A percentile compares a stretch with the other conserved stretches of the same genome.
phyloP scores from a whole-genome alignment of 202 grass and related monocot species.

The Saccharum hybrid region DNA sequence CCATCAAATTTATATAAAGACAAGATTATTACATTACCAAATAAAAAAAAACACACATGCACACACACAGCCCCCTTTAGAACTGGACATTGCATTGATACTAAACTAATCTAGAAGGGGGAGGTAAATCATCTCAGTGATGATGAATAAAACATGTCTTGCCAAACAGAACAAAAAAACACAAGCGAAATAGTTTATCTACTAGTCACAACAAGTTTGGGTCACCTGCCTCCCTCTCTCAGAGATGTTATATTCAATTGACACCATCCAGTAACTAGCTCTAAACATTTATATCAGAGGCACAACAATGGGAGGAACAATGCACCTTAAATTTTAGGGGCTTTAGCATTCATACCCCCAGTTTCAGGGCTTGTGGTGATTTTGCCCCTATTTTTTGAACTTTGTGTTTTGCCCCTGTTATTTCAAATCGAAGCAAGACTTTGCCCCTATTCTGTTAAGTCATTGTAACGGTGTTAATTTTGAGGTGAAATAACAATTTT shows the following conservation, averaged over 20 bases:
- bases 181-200: constrained; percentile 2
- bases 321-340: constrained; percentile 1
- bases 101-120: not conserved
- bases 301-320: not conserved
- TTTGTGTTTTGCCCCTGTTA: not conserved
- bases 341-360: not conserved
- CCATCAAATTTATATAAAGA: constrained; percentile 22
- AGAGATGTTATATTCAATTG: constrained; percentile 32
- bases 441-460: not conserved
- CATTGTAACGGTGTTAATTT: not conserved
- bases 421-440: not conserved
- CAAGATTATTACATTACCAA: not conserved
- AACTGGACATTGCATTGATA: not conserved
- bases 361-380: not conserved
- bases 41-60: not conserved
- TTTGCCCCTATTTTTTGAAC: not conserved
- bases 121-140: not conserved
- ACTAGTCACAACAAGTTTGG: constrained; percentile 27
- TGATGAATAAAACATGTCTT: not conserved
- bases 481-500: not conserved
- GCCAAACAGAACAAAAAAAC: not conserved
- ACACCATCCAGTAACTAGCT: constrained; percentile 9
- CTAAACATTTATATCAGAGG: constrained; percentile 15
- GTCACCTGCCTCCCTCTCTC: constrained; percentile 12
- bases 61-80: not conserved